Conservation (phyloP, 2,329 filamentous ascomycete genomes). For the Apiospora phragmitis region DNA sequence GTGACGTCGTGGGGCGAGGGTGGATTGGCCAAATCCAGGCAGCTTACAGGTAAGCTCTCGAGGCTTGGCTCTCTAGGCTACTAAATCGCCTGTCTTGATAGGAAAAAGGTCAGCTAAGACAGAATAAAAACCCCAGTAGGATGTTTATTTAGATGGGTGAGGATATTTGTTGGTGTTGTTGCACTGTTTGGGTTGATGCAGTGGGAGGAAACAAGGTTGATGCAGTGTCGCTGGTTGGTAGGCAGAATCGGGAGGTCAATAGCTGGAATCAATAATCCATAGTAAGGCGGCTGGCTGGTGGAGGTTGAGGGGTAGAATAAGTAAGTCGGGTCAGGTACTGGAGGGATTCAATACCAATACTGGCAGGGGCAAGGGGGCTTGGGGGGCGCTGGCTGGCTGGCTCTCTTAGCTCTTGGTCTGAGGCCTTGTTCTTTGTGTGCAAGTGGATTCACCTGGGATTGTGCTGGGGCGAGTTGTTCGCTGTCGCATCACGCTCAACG, state of each 20-base stretch:
- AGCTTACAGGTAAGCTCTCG: neutral
- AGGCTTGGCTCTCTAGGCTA: neutral
- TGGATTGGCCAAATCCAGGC: neutral
- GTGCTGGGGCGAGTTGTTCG: neutral
- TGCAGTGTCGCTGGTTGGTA: neutral
- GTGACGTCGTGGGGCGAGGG: conserved; percentile 10
- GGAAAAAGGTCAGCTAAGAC: neutral
- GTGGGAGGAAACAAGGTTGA: neutral
- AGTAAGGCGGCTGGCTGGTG: conserved; percentile 14
- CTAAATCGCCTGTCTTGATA: neutral
- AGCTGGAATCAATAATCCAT: neutral
- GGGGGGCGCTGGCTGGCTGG: neutral
- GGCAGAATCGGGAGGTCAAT: neutral
- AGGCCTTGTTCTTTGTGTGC: neutral
- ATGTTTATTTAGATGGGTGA: neutral
- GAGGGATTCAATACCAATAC: neutral
- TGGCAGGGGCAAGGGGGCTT: too few relatives aligned
- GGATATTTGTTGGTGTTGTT: neutral
- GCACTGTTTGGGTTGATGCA: neutral
- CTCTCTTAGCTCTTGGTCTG: neutral
- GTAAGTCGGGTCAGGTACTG: conserved; percentile 8
- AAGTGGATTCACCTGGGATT: neutral
- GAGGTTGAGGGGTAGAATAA: conserved; percentile 13
- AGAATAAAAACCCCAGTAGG: neutral
- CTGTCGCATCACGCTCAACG: neutral